Conservation (phyloP, 2,329 filamentous ascomycete species). For the Alternaria dauci region DNA sequence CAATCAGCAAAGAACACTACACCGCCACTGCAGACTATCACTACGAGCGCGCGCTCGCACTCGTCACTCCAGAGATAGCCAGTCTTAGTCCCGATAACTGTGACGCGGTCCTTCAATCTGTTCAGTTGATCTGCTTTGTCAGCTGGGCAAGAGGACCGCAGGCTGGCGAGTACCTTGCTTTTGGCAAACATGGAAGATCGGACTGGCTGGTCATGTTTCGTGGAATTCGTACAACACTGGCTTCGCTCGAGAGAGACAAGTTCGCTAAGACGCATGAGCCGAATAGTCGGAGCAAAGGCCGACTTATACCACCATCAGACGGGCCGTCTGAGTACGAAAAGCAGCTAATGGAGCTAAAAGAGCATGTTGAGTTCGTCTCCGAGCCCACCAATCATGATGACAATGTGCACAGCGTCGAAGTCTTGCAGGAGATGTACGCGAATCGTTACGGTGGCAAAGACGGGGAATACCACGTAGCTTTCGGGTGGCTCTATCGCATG, state of each 20-base stretch:
- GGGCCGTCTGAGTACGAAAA: constrained; percentile 27
- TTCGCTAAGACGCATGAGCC: constrained; percentile 22
- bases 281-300: constrained; percentile 10
- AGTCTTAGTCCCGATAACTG: constrained; percentile 29
- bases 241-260: constrained; percentile 11
- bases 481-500: constrained; percentile 40
- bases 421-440: constrained; percentile 31
- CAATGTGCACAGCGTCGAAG: constrained; percentile 20
- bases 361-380: constrained; percentile 18
- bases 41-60: constrained; percentile 32
- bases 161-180: constrained; percentile 42
- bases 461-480: constrained; percentile 36
- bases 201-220: constrained; percentile 46
- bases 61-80: constrained; percentile 32
- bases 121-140: constrained; percentile 39
- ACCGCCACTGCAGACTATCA: constrained; percentile 28
- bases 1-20: constrained; percentile 28
- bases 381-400: constrained; percentile 6
- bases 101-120: constrained; percentile 35
- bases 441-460: constrained; percentile 35
- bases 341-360: constrained; percentile 28
- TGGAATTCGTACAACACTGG: constrained; percentile 35
- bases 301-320: constrained; percentile 20
- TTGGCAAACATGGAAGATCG: constrained; percentile 33
- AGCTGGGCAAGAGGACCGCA: constrained; percentile 36